phyloP scores from a whole-genome alignment of 495 filamentous ascomycete genomes.

The Penicillium pancosmium region DNA sequence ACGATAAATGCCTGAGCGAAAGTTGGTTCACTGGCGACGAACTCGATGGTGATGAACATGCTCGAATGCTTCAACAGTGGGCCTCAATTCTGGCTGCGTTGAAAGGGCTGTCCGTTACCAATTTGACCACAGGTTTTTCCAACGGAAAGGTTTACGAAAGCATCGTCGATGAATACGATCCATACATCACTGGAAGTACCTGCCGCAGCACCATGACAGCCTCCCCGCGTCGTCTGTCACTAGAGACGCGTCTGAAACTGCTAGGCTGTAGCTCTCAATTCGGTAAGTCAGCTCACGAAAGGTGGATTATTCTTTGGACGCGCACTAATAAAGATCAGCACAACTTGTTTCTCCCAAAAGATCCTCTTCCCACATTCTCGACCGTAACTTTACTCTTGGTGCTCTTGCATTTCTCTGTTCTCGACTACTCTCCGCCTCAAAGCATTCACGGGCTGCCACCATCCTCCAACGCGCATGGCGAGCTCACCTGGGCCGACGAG shows the following conservation, averaged over 20 bases:
- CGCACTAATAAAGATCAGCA: conserved; percentile 27
- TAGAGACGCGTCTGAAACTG: conserved; percentile 33
- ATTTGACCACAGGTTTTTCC: conserved; percentile 64
- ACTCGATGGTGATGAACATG: conserved; percentile 33
- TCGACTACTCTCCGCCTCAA: conserved; percentile 57
- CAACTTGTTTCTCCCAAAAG: conserved; percentile 36
- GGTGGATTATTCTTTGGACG: background rate
- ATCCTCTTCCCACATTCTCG: conserved; percentile 42
- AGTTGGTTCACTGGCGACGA: conserved; percentile 20
- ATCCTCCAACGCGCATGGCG: conserved; percentile 50
- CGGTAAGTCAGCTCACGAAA: conserved; percentile 33
- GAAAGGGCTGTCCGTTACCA: conserved; percentile 51
- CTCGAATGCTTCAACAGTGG: conserved; percentile 56
- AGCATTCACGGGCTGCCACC: conserved; percentile 45
- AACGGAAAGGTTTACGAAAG: conserved; percentile 57
- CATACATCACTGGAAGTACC: conserved; percentile 28
- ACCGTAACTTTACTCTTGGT: conserved; percentile 54
- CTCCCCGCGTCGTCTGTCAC: conserved; percentile 6
- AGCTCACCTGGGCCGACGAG: conserved; percentile 28
- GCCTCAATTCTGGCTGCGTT: conserved; percentile 49
- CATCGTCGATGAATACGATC: conserved; percentile 63
- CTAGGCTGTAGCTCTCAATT: conserved; percentile 49
- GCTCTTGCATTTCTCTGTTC: conserved; percentile 65
- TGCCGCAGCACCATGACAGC: background rate
- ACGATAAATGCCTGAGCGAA: conserved; percentile 17